phyloP scores from a whole-genome alignment of 257 asterid genomes.

The Capsicum baccatum region DNA sequence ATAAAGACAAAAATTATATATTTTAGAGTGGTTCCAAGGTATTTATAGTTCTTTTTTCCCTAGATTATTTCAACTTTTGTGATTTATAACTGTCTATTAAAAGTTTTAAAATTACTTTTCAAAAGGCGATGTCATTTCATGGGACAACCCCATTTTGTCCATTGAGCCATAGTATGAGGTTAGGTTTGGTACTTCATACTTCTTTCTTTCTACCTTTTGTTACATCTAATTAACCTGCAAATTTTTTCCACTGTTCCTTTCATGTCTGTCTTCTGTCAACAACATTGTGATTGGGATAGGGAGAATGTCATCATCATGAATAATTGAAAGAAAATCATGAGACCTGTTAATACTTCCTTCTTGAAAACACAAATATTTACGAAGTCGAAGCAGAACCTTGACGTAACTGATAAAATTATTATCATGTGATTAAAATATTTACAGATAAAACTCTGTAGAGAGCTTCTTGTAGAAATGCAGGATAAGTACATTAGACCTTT shows the following conservation, averaged over 20 bases:
- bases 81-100: too few species aligned
- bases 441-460: too few species aligned
- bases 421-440: too few species aligned
- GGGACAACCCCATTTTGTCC: slow-evolving; percentile 67
- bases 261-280: neutral
- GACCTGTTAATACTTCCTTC: neutral
- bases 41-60: too few species aligned
- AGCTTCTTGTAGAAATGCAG: too few species aligned
- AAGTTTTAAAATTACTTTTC: neutral
- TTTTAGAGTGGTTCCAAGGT: too few species aligned
- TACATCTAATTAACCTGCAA: neutral
- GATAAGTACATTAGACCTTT: too few species aligned
- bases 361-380: too few species aligned
- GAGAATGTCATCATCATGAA: neutral
- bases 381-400: too few species aligned
- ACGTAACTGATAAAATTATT: too few species aligned
- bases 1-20: too few species aligned
- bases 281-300: neutral
- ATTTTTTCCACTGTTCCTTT: neutral
- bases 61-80: too few species aligned
- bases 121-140: slow-evolving; percentile 50
- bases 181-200: neutral
- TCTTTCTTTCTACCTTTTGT: neutral
- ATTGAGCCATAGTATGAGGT: slow-evolving; percentile 32
- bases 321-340: neutral